Evolutionary conservation across 495 filamentous ascomycete species (phyloP).

Genomic region (Stereocaulon alpinum): DNA sequence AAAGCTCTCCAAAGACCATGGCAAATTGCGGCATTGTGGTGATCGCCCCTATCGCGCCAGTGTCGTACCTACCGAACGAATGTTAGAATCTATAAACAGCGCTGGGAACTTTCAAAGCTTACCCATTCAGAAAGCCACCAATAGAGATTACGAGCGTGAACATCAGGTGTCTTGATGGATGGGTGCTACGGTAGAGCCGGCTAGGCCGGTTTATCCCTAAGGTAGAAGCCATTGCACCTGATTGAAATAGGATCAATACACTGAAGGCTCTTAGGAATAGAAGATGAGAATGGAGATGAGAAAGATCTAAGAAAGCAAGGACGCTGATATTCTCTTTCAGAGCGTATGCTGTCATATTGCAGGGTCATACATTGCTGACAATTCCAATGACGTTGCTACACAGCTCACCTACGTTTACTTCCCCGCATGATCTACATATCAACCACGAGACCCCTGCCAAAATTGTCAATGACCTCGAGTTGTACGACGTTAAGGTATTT

Average conservation of each 20-base stretch:
- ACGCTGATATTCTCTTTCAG: not conserved
- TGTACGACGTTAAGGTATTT: too few relatives aligned
- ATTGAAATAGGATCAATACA: not conserved
- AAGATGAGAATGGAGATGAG: not conserved
- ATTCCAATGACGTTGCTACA: not conserved
- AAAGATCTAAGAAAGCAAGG: not conserved
- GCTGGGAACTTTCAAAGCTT: not conserved
- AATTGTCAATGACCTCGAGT: too few relatives aligned
- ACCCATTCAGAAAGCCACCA: slow-evolving; percentile 15
- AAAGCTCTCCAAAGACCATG: slow-evolving; percentile 39
- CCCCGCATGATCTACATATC: not conserved
- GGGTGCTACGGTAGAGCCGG: not conserved
- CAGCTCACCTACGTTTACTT: not conserved
- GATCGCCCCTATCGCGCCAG: slow-evolving; percentile 52
- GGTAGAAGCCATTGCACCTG: not conserved
- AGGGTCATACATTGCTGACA: not conserved
- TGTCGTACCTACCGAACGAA: slow-evolving; percentile 38
- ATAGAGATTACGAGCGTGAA: slow-evolving; percentile 7
- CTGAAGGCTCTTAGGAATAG: not conserved
- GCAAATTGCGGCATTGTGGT: slow-evolving; percentile 50
- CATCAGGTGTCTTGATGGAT: not conserved
- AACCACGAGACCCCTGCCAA: too few relatives aligned
- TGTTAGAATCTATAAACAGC: not conserved
- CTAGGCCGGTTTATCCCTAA: not conserved
- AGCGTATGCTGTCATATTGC: not conserved